Evolutionary conservation across 2,329 filamentous ascomycete genomes (phyloP), one percentile per base, ranked within the genome.

Genomic region (Zymoseptoria ardabiliae): DNA sequence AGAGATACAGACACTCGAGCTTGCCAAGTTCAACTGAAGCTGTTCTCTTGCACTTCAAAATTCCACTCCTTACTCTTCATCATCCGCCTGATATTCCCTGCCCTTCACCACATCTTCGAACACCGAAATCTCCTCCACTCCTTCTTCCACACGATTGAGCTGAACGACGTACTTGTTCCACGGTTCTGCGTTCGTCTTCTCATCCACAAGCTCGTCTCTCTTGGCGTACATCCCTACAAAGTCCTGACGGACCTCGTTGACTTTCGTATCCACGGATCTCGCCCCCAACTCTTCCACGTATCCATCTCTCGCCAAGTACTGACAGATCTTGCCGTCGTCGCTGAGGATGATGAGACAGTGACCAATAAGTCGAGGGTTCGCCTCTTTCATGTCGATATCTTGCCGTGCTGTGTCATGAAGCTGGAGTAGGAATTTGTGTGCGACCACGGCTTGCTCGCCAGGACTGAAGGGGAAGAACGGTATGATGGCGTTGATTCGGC

Each of bases 391-490:
- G 22, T 53, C 22, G 22, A 53, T 53, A 19, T 53, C 23, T 25
- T 30, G 11, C 13, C 51, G 51, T 11, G 51, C 22, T 9, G 17
- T 10, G 30, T 67, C 58, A 20, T 66, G 69, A 1, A 79, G 64
- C 17, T 75, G 68, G 10, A 76, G 70, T 4, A 81, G 58, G 55
- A 68, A 74, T 63, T 75, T 77, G 63, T 81, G 77, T 0, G 72
- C 74, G 1, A 79, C 68, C 0, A 79, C 73, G 1, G 73, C 73
- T 59, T 75, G 71, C 62, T 80, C 77, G 1, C 57, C 60, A 1
- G 60, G 58, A 1, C 71, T 72, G 63, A 79, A 79, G 1, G 74
- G 75, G 19, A 78, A 65, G 65, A 79, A 79, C 0, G 77, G 77
- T 8, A 79, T 62, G 53, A 79, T 71, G 6, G 66, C 68, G 0